Conservation (phyloP, 2,329 filamentous ascomycete genomes). For the Acrocalymma vagum region DNA sequence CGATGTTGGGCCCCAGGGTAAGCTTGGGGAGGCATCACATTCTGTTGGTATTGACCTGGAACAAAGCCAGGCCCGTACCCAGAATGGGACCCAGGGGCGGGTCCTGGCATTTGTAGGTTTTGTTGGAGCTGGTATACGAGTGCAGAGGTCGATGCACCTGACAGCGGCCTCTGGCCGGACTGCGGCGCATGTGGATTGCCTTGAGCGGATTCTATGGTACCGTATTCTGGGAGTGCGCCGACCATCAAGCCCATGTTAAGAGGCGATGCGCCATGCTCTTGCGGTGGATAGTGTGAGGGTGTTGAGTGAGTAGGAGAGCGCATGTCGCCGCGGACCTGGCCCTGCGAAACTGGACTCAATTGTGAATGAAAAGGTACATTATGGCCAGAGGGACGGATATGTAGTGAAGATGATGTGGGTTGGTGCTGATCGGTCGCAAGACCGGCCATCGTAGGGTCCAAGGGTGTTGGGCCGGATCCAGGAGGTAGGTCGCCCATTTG, state of each 20-base stretch:
- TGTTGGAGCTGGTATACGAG: conserved; percentile 52
- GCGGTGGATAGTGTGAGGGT: conserved; percentile 29
- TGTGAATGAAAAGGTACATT: conserved; percentile 48
- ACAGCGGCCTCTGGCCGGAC: conserved; percentile 39
- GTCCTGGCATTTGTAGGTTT: conserved; percentile 44
- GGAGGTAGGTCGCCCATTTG: conserved; percentile 51
- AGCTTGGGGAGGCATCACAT: conserved; percentile 33
- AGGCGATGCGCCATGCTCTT: conserved; percentile 33
- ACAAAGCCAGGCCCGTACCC: conserved; percentile 36
- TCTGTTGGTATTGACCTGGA: conserved; percentile 36
- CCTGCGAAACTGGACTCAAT: conserved; percentile 40
- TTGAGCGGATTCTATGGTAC: conserved; percentile 25
- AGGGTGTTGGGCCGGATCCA: conserved; percentile 36
- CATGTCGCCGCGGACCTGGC: conserved; percentile 36
- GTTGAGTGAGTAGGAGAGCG: conserved; percentile 33
- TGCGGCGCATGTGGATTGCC: conserved; percentile 28
- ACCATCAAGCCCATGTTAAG: conserved; percentile 49
- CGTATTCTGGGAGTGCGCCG: conserved; percentile 46
- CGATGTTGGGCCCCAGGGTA: conserved; percentile 37
- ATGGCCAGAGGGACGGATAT: conserved; percentile 29
- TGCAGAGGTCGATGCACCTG: conserved; percentile 49
- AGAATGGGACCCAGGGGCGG: conserved; percentile 28
- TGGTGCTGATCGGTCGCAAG: conserved; percentile 37
- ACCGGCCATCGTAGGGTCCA: conserved; percentile 38
- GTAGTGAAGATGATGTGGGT: conserved; percentile 18